phyloP scores from a whole-genome alignment of 208 protist genomes.

The Wallacemonas rigidus region DNA sequence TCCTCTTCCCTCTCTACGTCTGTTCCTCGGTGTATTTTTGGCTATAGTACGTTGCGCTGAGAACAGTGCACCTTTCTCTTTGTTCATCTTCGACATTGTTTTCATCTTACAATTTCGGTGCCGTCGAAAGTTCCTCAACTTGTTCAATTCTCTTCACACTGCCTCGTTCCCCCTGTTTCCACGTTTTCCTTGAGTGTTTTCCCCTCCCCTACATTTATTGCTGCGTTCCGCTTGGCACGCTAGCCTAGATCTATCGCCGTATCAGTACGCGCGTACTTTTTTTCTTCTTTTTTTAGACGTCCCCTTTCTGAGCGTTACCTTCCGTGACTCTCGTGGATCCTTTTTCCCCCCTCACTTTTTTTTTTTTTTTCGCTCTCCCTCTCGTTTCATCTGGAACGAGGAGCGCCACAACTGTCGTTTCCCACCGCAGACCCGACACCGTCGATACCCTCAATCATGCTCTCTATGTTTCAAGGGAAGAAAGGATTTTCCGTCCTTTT shows the following conservation, averaged over 20 bases:
- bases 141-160: not conserved
- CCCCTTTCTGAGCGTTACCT: not conserved
- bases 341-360: conserved; percentile 11
- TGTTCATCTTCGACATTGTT: not conserved
- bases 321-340: not conserved
- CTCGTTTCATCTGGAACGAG: not conserved
- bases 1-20: no score
- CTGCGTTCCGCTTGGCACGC: conserved; percentile 1
- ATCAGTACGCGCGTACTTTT: conserved; percentile 13
- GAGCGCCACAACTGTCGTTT: no score
- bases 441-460: conserved; percentile 28
- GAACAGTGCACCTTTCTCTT: no score
- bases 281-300: conserved; percentile 18
- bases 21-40: no score
- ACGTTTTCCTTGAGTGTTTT: conserved; percentile 5
- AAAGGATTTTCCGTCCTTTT: conserved; percentile 68
- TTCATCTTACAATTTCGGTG: not conserved
- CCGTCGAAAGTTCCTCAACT: not conserved
- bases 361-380: conserved; percentile 13
- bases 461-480: conserved; percentile 75
- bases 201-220: conserved; percentile 10
- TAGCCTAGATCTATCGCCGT: conserved; percentile 17
- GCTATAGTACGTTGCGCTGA: no score
- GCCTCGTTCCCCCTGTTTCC: not conserved
- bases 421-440: no score